Conservation (phyloP, 495 filamentous ascomycete species). For the Xylona heveae region DNA sequence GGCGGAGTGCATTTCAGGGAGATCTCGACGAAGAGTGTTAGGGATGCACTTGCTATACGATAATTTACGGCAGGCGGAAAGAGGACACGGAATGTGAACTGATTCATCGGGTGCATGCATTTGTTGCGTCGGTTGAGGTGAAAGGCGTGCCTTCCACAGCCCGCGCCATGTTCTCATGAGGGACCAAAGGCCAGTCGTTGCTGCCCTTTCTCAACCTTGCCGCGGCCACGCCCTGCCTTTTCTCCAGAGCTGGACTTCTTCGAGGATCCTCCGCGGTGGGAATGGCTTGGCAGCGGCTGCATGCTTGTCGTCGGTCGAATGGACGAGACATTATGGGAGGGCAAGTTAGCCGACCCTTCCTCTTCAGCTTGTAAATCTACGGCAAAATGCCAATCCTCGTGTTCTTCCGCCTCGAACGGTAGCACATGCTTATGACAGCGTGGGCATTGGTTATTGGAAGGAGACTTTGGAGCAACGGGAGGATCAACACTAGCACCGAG, state of each 20-base stretch:
- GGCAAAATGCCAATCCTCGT: slow-evolving; percentile 93
- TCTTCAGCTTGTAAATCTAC: slow-evolving; percentile 57
- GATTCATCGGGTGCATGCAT: no score
- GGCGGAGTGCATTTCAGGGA: no score
- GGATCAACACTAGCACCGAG: no score
- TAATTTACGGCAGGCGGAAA: no score
- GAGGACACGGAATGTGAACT: no score
- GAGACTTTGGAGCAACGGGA: no score
- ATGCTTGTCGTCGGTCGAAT: background rate
- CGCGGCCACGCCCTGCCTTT: slow-evolving; percentile 12
- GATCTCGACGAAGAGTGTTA: no score
- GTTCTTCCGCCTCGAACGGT: slow-evolving; percentile 40
- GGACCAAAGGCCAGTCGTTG: slow-evolving; percentile 47
- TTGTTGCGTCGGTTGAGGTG: no score
- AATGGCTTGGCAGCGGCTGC: slow-evolving; percentile 12
- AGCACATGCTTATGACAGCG: slow-evolving; percentile 11
- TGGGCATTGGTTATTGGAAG: background rate
- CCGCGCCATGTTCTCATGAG: slow-evolving; percentile 14
- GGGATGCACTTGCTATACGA: no score
- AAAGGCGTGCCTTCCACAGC: no score
- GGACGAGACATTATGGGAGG: background rate
- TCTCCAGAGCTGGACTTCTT: slow-evolving; percentile 10
- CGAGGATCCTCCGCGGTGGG: slow-evolving; percentile 9
- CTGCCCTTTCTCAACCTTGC: slow-evolving; percentile 55
- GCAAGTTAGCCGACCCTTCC: slow-evolving; percentile 1